Conservation (phyloP, 371 early-diverging fungal species). For the Mucor sp. region DNA sequence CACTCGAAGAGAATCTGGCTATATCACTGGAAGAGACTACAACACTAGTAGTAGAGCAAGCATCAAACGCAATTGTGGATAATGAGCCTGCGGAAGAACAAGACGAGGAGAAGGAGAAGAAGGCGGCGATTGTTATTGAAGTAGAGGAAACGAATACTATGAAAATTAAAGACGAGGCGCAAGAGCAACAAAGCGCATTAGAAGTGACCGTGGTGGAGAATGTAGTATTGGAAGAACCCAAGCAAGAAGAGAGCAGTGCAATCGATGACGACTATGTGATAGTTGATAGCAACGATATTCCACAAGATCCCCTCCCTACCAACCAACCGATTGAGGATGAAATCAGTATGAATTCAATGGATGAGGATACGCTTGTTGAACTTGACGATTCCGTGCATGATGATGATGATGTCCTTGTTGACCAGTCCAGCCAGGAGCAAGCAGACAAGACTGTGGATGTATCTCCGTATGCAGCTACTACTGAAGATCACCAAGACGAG, state of each 20-base stretch:
- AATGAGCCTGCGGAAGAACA: not conserved
- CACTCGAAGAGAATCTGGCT: not conserved
- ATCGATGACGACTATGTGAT: not conserved
- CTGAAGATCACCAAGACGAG: not conserved
- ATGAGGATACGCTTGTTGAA: not conserved
- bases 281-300: not conserved
- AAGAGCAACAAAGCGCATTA: not conserved
- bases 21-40: not conserved
- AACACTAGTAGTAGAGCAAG: not conserved
- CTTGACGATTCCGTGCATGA: not conserved
- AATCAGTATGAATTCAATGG: not conserved
- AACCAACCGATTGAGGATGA: not conserved
- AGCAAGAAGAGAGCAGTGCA: not conserved
- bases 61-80: not conserved
- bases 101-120: too few species aligned
- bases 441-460: not conserved
- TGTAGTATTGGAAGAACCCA: not conserved
- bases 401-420: not conserved
- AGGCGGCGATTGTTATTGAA: too few species aligned
- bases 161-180: not conserved
- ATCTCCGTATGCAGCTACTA: not conserved
- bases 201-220: not conserved
- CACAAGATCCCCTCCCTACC: not conserved
- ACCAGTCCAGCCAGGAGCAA: not conserved
- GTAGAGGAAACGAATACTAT: not conserved